Evolutionary conservation across 768 basidiomycete species (phyloP).

Genomic region (Kwoniella europaea): DNA sequence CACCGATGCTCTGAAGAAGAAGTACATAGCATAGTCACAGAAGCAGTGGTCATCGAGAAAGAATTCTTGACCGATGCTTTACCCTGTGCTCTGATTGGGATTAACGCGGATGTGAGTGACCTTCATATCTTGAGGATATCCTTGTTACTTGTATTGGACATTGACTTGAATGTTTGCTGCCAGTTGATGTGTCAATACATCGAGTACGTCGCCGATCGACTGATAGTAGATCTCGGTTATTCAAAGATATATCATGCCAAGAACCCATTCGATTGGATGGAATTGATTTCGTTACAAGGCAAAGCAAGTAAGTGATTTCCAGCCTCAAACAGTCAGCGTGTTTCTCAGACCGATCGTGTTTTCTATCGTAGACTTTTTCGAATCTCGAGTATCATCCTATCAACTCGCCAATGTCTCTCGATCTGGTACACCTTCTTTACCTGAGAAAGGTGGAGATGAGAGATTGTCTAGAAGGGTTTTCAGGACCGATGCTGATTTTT

Average conservation of each 20-base stretch:
- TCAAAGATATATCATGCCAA: conserved; percentile 55
- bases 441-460: conserved; percentile 14
- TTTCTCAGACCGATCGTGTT: neutral
- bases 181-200: conserved; percentile 59
- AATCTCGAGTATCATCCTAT: conserved; percentile 81
- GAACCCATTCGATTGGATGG: conserved; percentile 68
- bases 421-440: conserved; percentile 28
- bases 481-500: conserved; percentile 60
- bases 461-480: conserved; percentile 48
- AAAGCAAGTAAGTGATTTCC: conserved; percentile 65
- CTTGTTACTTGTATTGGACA: neutral
- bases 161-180: neutral
- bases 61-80: conserved; percentile 58
- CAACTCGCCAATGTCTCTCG: conserved; percentile 60
- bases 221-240: conserved; percentile 55
- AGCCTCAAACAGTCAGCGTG: too few relatives aligned
- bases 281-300: conserved; percentile 91
- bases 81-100: conserved; percentile 55
- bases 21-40: conserved; percentile 52
- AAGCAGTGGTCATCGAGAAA: conserved; percentile 57
- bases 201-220: conserved; percentile 57
- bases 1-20: conserved; percentile 47
- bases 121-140: neutral
- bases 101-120: conserved; percentile 47
- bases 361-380: conserved; percentile 76